Conservation (phyloP, 1,139 yeast genomes). For the Yamadazyma membranifaciens region DNA sequence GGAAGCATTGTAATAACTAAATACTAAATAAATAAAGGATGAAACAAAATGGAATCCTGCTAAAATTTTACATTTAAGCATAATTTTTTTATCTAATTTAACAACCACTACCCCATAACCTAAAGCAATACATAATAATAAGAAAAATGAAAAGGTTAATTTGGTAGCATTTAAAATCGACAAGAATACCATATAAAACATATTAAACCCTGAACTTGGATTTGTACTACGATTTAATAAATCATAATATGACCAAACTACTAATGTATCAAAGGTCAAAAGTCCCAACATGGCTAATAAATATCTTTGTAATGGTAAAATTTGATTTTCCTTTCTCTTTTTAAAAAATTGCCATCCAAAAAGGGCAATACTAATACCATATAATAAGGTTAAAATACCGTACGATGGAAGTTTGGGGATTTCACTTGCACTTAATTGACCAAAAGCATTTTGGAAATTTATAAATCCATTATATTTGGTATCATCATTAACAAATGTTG, state of each 20-base stretch:
- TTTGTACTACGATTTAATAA: constrained; percentile 62
- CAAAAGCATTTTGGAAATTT: constrained; percentile 87
- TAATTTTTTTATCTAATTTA: constrained; percentile 68
- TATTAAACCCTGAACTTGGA: constrained; percentile 59
- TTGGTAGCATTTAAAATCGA: constrained; percentile 79
- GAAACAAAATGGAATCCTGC: constrained; percentile 72
- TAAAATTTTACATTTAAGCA: constrained; percentile 78
- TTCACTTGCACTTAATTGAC: constrained; percentile 84
- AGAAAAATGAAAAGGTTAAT: constrained; percentile 83
- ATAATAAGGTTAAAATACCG: constrained; percentile 81
- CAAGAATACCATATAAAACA: constrained; percentile 72
- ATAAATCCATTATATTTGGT: constrained; percentile 60
- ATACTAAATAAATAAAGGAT: constrained; percentile 64
- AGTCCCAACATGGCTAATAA: constrained; percentile 82
- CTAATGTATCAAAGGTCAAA: constrained; percentile 78
- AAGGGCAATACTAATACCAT: constrained; percentile 74
- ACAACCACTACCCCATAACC: constrained; percentile 95
- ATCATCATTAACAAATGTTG: constrained; percentile 52
- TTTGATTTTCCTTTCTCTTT: constrained; percentile 72
- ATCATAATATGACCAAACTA: constrained; percentile 91
- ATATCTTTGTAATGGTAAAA: constrained; percentile 88
- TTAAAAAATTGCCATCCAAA: constrained; percentile 86
- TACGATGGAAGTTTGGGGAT: constrained; percentile 88
- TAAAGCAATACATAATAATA: constrained; percentile 78
- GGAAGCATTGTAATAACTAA: constrained; percentile 51